Conservation (phyloP, 192 early-diverging fungal genomes). For the Jimgerdemannia flammicorona region DNA sequence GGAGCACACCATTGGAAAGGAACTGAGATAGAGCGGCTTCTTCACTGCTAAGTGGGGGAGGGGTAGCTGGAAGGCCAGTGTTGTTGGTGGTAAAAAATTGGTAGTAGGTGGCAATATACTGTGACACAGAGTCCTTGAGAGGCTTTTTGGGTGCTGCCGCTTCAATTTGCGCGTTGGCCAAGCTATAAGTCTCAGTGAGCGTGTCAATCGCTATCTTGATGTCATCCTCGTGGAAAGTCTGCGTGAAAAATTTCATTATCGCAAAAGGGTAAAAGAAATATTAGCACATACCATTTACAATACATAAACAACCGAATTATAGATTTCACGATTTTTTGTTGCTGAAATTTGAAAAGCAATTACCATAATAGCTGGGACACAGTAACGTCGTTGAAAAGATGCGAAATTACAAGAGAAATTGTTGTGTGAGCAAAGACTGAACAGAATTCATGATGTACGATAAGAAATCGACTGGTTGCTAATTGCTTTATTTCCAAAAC, state of each 20-base stretch:
- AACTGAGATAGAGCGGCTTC: conserved; percentile 24
- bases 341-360: background rate
- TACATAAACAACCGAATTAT: background rate
- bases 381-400: background rate
- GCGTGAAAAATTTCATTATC: conserved; percentile 20
- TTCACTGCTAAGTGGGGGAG: conserved; percentile 10
- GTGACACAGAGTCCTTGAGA: conserved; percentile 25
- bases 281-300: background rate
- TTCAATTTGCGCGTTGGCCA: conserved; percentile 45
- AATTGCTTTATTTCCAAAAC: background rate
- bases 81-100: conserved; percentile 5
- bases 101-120: conserved; percentile 36
- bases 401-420: too few relatives aligned
- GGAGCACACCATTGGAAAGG: conserved; percentile 40
- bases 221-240: conserved; percentile 47
- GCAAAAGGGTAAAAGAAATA: background rate
- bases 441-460: too few relatives aligned
- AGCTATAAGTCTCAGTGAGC: conserved; percentile 36
- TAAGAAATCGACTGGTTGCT: background rate
- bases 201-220: conserved; percentile 41
- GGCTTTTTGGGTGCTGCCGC: conserved; percentile 23
- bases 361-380: conserved; percentile 22
- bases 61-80: conserved; percentile 11
- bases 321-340: background rate
- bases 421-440: too few relatives aligned